Conservation (phyloP, 2,329 filamentous ascomycete genomes). For the Colletotrichum endophyticum region DNA sequence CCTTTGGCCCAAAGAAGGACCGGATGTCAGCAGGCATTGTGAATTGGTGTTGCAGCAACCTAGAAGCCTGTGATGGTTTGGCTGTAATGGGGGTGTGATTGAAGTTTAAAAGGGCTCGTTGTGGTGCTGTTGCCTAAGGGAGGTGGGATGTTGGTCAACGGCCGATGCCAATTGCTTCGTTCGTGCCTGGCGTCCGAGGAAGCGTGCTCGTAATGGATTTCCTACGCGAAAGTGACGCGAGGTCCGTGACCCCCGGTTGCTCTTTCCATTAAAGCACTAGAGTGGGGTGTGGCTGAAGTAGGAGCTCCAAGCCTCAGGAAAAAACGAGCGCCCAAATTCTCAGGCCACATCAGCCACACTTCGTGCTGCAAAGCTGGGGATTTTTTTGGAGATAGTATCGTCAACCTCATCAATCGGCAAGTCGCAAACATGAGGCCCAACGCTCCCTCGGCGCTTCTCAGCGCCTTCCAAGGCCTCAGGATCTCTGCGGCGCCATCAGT, state of each 20-base stretch:
- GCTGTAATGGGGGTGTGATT: background rate
- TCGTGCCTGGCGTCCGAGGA: slow-evolving; percentile 7
- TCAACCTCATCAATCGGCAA: slow-evolving; percentile 26
- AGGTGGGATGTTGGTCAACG: background rate
- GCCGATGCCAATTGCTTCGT: background rate
- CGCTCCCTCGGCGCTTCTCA: slow-evolving; percentile 48
- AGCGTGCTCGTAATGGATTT: slow-evolving; percentile 13
- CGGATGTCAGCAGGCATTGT: slow-evolving; percentile 84
- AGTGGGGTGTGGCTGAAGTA: slow-evolving; percentile 24
- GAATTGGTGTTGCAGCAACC: background rate
- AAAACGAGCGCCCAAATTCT: slow-evolving; percentile 18
- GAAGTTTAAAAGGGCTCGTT: background rate
- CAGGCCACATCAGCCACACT: slow-evolving; percentile 25
- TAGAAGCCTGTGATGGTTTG: background rate
- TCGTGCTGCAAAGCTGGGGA: slow-evolving; percentile 22
- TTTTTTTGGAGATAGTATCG: slow-evolving; percentile 36
- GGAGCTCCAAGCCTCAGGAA: slow-evolving; percentile 1
- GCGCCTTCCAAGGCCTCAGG: slow-evolving; percentile 56
- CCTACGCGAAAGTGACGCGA: slow-evolving; percentile 51
- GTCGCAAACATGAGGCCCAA: slow-evolving; percentile 50
- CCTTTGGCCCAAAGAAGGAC: slow-evolving; percentile 86
- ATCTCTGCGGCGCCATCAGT: slow-evolving; percentile 45
- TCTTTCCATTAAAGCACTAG: background rate
- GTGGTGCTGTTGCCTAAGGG: slow-evolving; percentile 3
- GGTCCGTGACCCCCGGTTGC: slow-evolving; percentile 36